phyloP scores from a whole-genome alignment of 116 monocot species.

The Zostera marina region DNA sequence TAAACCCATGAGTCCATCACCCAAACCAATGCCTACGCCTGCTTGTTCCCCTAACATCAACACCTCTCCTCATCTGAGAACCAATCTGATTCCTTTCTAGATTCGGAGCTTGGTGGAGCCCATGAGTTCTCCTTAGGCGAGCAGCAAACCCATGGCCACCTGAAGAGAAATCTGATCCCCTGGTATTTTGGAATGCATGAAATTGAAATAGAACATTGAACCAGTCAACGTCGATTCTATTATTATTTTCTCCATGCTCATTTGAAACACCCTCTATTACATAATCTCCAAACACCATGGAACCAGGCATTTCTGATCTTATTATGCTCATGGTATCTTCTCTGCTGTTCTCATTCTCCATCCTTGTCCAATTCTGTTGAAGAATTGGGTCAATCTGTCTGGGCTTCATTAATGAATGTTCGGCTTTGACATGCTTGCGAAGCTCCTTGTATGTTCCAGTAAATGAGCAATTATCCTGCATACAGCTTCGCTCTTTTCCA shows the following conservation, averaged over 20 bases:
- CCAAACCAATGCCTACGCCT: too few species aligned
- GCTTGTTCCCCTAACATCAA: too few species aligned
- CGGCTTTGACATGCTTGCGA: slow-evolving; percentile 54
- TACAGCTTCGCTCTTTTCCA: slow-evolving; percentile 50
- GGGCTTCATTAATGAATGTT: slow-evolving; percentile 58
- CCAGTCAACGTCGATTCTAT: slow-evolving; percentile 6
- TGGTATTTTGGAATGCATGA: slow-evolving; percentile 13
- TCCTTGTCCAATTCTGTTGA: slow-evolving; percentile 49
- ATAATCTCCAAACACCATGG: slow-evolving; percentile 75
- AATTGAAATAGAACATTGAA: slow-evolving; percentile 13
- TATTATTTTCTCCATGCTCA: not conserved
- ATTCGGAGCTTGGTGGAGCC: slow-evolving; percentile 6
- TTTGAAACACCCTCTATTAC: slow-evolving; percentile 26
- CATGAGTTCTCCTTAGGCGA: slow-evolving; percentile 7
- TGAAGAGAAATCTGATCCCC: not conserved
- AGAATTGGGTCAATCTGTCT: slow-evolving; percentile 49
- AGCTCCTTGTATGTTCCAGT: slow-evolving; percentile 67
- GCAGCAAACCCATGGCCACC: slow-evolving; percentile 1
- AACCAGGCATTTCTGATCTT: slow-evolving; percentile 38
- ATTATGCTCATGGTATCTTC: slow-evolving; percentile 59
- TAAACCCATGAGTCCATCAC: too few species aligned
- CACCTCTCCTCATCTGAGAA: too few species aligned
- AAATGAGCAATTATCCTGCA: slow-evolving; percentile 61
- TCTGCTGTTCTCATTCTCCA: slow-evolving; percentile 52
- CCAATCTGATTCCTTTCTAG: not conserved